Evolutionary conservation across 23 red algal species (phyloP).

Genomic region (Gracilariopsis chorda): DNA sequence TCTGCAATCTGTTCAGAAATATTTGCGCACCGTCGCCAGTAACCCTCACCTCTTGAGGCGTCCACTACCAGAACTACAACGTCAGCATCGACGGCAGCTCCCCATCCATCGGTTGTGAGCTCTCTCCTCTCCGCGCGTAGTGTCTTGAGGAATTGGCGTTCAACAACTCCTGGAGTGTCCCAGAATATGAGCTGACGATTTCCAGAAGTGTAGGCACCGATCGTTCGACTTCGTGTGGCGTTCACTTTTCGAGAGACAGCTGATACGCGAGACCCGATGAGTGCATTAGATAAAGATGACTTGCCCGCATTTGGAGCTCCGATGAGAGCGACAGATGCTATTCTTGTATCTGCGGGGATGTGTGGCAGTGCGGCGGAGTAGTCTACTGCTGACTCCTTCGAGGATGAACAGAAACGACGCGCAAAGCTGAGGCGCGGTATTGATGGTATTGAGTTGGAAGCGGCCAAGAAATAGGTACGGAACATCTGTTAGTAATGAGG

Average conservation of each 20-base stretch:
- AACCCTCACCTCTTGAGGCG: constrained; percentile 20
- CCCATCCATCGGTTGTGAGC: constrained; percentile 60
- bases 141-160: constrained; percentile 21
- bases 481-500: too few species aligned
- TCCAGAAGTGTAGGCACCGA: constrained; percentile 31
- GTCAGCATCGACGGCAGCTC: constrained; percentile 68
- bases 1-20: constrained; percentile 15
- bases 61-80: constrained; percentile 68
- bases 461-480: background rate
- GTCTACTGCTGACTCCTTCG: background rate
- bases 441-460: background rate
- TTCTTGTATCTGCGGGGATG: constrained; percentile 10
- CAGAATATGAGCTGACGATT: constrained; percentile 65
- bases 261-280: constrained; percentile 54
- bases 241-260: constrained; percentile 87
- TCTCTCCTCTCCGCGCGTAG: constrained; percentile 10
- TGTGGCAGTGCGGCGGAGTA: constrained; percentile 4
- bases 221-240: constrained; percentile 63
- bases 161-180: constrained; percentile 85
- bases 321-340: constrained; percentile 69
- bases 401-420: background rate
- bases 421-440: background rate
- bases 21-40: constrained; percentile 31
- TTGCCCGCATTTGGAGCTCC: constrained; percentile 88
- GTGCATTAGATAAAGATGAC: constrained; percentile 71